These are phyloP conservation scores for Pterocarpus santalinus DNA, from an alignment of 306 rosid genomes.

Conservation along the genomic window DNA sequence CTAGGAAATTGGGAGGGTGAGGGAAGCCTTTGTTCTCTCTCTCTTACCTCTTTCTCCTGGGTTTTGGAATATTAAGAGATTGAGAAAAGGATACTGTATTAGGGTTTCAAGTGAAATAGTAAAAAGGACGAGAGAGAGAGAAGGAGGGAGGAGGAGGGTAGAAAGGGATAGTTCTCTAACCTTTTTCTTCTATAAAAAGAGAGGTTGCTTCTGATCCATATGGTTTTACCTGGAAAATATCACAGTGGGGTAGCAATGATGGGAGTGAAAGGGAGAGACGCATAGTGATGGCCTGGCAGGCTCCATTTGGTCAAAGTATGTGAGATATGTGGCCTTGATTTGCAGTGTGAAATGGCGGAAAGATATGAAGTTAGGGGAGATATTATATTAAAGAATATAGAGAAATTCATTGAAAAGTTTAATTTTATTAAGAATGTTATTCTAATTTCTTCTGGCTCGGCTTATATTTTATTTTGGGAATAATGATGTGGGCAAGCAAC, in stretches of 20 bases:
- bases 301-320: slow-evolving; percentile 59
- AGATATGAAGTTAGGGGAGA: background rate
- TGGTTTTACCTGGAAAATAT: slow-evolving; percentile 60
- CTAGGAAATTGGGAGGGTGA: background rate
- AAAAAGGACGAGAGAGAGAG: slow-evolving; percentile 8
- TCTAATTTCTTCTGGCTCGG: background rate
- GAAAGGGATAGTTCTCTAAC: slow-evolving; percentile 47
- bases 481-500: slow-evolving; percentile 74
- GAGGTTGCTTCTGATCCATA: slow-evolving; percentile 52
- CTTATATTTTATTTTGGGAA: slow-evolving; percentile 26
- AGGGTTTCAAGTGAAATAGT: slow-evolving; percentile 55
- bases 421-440: background rate
- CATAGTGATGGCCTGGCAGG: slow-evolving; percentile 1
- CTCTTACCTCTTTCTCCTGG: slow-evolving; percentile 7
- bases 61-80: slow-evolving; percentile 15
- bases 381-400: background rate
- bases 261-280: slow-evolving; percentile 26
- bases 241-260: slow-evolving; percentile 59
- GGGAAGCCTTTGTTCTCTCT: background rate
- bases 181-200: slow-evolving; percentile 52
- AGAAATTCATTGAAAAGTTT: slow-evolving; percentile 1
- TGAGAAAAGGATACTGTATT: slow-evolving; percentile 28
- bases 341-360: slow-evolving; percentile 44
- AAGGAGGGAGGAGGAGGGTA: background rate
- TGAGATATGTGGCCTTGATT: slow-evolving; percentile 60